phyloP scores from a whole-genome alignment of 2,329 filamentous ascomycete genomes.

The Penicillium sp. region DNA sequence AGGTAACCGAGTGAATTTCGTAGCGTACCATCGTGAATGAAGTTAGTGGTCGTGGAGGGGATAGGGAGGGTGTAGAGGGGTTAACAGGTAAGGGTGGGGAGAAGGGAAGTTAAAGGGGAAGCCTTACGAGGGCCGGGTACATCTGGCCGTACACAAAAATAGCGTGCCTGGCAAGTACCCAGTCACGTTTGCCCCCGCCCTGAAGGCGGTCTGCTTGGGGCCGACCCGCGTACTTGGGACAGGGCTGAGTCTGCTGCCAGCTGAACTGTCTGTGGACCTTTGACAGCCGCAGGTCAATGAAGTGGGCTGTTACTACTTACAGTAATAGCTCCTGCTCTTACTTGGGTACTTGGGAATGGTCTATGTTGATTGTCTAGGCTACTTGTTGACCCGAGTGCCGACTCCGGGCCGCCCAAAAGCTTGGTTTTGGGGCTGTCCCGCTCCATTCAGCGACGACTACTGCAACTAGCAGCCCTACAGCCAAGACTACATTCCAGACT shows the following conservation, averaged over 20 bases:
- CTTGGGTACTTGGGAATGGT: not conserved
- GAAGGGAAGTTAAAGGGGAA: conserved; percentile 25
- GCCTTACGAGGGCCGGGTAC: conserved; percentile 7
- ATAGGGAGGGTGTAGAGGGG: conserved; percentile 9
- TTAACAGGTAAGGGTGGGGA: conserved; percentile 17
- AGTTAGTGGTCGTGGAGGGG: conserved; percentile 2
- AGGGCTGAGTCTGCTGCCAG: conserved; percentile 3
- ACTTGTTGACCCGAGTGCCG: not conserved
- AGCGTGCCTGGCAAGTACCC: conserved; percentile 19
- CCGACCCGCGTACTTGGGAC: not conserved
- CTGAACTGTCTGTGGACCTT: conserved; percentile 1
- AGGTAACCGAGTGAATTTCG: not conserved
- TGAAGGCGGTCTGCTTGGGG: conserved; percentile 11
- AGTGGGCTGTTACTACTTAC: not conserved
- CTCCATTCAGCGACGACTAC: not conserved
- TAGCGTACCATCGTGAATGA: conserved; percentile 34
- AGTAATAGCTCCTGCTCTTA: not conserved
- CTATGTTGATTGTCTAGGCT: not conserved
- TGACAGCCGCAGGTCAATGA: conserved; percentile 2
- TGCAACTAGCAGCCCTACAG: not conserved
- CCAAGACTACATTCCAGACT: not conserved
- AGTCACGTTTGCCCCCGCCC: conserved; percentile 6
- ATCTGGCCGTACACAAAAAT: conserved; percentile 12
- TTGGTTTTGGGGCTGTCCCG: conserved; percentile 6
- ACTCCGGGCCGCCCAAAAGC: conserved; percentile 8